phyloP scores from a whole-genome alignment of 2,329 filamentous ascomycete genomes.

The Chalaropsis ovoidea region DNA sequence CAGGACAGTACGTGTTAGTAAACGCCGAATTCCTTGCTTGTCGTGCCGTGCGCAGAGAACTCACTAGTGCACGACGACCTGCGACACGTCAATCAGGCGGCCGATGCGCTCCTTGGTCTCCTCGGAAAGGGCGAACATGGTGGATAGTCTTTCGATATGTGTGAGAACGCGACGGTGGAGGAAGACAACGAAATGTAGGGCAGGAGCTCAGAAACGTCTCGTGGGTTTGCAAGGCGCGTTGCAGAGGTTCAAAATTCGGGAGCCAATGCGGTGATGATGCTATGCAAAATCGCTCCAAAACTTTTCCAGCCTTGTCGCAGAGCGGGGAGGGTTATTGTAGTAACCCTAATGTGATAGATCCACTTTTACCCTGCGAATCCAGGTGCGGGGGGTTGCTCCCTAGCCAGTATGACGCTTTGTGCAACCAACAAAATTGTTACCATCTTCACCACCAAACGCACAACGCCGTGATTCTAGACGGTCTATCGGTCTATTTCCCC shows the following conservation, averaged over 20 bases:
- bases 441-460: neutral
- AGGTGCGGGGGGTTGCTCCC: constrained; percentile 13
- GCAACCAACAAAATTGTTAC: constrained; percentile 23
- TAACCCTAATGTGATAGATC: neutral
- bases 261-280: neutral
- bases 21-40: neutral
- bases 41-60: constrained; percentile 31
- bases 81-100: constrained; percentile 88
- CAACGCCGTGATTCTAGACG: neutral
- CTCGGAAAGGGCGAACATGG: constrained; percentile 68
- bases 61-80: constrained; percentile 92
- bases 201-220: neutral
- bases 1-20: neutral
- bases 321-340: neutral
- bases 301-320: constrained; percentile 24
- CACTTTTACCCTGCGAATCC: neutral
- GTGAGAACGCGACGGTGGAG: neutral
- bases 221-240: neutral
- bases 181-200: neutral
- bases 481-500: neutral
- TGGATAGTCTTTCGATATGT: constrained; percentile 3
- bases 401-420: constrained; percentile 19
- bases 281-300: constrained; percentile 13
- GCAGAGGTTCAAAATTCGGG: constrained; percentile 4
- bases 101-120: constrained; percentile 99